Evolutionary conservation across 1,139 yeast genomes (phyloP), one percentile per base, ranked within the genome.

Genomic region (Diutina neorugosa): DNA sequence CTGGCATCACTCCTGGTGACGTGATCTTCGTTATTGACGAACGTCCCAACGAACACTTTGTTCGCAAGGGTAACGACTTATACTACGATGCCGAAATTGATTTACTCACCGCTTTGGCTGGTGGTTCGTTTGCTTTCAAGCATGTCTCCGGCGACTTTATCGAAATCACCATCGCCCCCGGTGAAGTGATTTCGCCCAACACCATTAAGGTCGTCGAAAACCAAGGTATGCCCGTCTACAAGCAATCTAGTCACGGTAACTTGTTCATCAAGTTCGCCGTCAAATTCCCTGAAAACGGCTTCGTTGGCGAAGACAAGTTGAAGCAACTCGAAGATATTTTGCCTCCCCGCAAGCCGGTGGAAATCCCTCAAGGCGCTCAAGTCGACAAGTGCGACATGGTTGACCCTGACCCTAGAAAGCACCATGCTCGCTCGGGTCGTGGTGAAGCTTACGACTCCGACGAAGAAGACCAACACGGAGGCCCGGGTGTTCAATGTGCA

Each of bases 1-100:
- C 98, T 56, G 90, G 86, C 67, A 80, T 89, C 58, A 82, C 91
- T 57, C 96, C 98, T 31, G 99, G 99, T 68, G 98, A 93, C 69
- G 98, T 94, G 60, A 78, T 93, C 57, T 91, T 93, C 61, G 86
- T 90, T 51, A 81, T 93, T 60, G 93, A 88, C 60, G 96, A 91
- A 75, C 87, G 84, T 74, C 86, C 89, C 56, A 93, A 94, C 68
- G 82, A 80, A 46, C 68, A 76, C 55, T 93, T 87, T 74, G 81
- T 80, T 60, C 87, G 99, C 79, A 84, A 86, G 69, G 96, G 91
- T 61, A 86, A 89, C 66, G 96, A 93, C 67, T 81, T 93, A 65
- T 78, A 78, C 69, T 84, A 85, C 69, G 90, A 86, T 65, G 87
- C 88, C 59, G 93, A 90, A 73, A 76, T 94, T 63, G 98, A 93